Evolutionary conservation across 805 yeast species (phyloP).

Genomic region (Metschnikowia corniflorae): DNA sequence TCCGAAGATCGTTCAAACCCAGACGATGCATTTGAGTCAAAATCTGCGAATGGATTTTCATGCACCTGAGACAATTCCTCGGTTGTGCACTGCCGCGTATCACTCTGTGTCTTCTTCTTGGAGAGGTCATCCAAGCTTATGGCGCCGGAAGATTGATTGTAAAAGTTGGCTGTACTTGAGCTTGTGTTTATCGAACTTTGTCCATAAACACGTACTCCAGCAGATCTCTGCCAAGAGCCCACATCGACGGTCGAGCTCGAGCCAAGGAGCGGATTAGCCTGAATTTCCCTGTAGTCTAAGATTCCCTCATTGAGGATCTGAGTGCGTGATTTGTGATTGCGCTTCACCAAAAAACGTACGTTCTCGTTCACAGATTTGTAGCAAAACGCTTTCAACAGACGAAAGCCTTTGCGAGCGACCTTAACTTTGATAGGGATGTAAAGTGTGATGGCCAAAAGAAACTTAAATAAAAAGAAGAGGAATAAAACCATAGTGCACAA

Average conservation of each 20-base stretch:
- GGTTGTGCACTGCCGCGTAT: too few species aligned
- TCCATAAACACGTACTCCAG: background rate
- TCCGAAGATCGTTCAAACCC: too few species aligned
- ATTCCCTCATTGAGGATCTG: constrained; percentile 32
- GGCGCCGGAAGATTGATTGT: constrained; percentile 1
- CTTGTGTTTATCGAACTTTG: background rate
- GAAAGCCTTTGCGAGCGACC: constrained; percentile 33
- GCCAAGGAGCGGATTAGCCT: constrained; percentile 26
- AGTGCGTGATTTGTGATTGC: constrained; percentile 34
- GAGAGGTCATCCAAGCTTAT: constrained; percentile 3
- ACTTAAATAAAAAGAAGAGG: constrained; percentile 59
- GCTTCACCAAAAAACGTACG: constrained; percentile 49
- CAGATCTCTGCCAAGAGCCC: constrained; percentile 3
- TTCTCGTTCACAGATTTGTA: constrained; percentile 55
- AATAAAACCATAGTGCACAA: constrained; percentile 70
- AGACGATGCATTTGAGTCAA: too few species aligned
- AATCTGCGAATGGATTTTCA: too few species aligned
- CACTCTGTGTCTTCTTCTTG: constrained; percentile 1
- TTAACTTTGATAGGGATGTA: constrained; percentile 50
- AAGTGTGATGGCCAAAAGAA: constrained; percentile 51
- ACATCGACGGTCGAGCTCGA: constrained; percentile 15
- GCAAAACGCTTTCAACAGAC: constrained; percentile 57
- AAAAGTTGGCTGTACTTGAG: background rate
- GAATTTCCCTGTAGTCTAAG: constrained; percentile 23
- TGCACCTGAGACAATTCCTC: too few species aligned